phyloP scores from a whole-genome alignment of 2,329 filamentous ascomycete species.

The Alternaria alternata region DNA sequence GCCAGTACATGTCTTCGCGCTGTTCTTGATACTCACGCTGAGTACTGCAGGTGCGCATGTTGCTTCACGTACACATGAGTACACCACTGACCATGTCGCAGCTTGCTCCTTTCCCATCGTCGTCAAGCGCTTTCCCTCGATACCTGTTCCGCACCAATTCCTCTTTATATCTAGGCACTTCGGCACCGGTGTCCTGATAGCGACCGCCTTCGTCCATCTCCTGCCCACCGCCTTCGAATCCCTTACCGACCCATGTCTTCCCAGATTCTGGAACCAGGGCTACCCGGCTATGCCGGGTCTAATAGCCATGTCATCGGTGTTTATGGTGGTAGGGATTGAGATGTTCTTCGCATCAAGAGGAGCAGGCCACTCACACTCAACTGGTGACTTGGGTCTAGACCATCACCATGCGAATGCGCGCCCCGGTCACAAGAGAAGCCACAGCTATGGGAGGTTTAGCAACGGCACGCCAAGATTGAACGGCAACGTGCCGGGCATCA shows the following conservation, averaged over 20 bases:
- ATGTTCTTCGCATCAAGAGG: constrained; percentile 83
- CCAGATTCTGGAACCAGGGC: constrained; percentile 50
- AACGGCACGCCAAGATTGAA: constrained; percentile 27
- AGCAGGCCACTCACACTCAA: constrained; percentile 65
- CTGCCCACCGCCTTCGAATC: constrained; percentile 52
- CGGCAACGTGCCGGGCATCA: constrained; percentile 40
- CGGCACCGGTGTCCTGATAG: constrained; percentile 52
- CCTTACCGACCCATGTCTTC: constrained; percentile 51
- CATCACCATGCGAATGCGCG: constrained; percentile 24
- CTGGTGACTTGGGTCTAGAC: constrained; percentile 51
- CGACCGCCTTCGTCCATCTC: constrained; percentile 53
- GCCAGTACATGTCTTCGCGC: constrained; percentile 64
- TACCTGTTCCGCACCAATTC: constrained; percentile 51
- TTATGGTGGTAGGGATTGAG: constrained; percentile 81
- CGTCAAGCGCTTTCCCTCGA: constrained; percentile 49
- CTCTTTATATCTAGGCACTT: constrained; percentile 53
- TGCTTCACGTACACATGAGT: background rate
- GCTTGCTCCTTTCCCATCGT: constrained; percentile 53
- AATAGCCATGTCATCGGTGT: constrained; percentile 52
- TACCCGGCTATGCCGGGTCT: constrained; percentile 52
- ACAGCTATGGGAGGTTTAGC: constrained; percentile 45
- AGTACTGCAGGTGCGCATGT: constrained; percentile 60
- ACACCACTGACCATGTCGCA: constrained; percentile 31
- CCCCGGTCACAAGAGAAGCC: constrained; percentile 40
- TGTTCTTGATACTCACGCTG: constrained; percentile 64